These are phyloP conservation scores for Fereydounia khargensis DNA, from an alignment of 1,284 basidiomycete genomes.

Conservation along the genomic window DNA sequence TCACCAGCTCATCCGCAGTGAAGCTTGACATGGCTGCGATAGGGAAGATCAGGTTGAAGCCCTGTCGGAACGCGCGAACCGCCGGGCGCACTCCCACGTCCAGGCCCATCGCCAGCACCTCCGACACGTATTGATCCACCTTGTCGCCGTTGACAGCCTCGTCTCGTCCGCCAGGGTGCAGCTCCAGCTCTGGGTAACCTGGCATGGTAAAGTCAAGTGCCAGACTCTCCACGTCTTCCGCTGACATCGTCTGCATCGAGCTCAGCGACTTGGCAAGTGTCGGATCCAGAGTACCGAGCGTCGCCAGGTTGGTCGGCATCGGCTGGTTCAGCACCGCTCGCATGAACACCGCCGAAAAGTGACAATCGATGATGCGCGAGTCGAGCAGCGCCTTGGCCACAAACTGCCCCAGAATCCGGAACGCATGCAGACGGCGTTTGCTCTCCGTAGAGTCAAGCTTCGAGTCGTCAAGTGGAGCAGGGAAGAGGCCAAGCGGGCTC, in stretches of 20 bases:
- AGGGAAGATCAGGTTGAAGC: conserved; percentile 76
- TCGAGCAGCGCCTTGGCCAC: conserved; percentile 97
- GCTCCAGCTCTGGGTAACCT: conserved; percentile 81
- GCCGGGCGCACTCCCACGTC: conserved; percentile 46
- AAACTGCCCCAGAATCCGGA: conserved; percentile 90
- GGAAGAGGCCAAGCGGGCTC: conserved; percentile 80
- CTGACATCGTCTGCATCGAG: conserved; percentile 69
- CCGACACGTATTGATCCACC: conserved; percentile 79
- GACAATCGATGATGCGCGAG: conserved; percentile 93
- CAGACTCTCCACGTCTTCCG: conserved; percentile 72
- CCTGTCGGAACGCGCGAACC: conserved; percentile 57
- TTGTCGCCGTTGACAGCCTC: conserved; percentile 79
- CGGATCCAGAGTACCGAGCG: conserved; percentile 71
- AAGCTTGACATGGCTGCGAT: conserved; percentile 86
- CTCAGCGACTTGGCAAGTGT: conserved; percentile 80
- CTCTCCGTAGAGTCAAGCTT: conserved; percentile 3
- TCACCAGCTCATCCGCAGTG: conserved; percentile 85
- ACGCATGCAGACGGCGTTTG: conserved; percentile 66
- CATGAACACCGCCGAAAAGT: conserved; percentile 88
- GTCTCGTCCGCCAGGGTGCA: conserved; percentile 77
- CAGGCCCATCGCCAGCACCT: conserved; percentile 59
- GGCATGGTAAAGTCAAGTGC: conserved; percentile 94
- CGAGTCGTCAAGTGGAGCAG: conserved; percentile 64
- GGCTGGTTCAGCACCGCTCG: conserved; percentile 81
- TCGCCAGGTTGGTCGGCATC: conserved; percentile 77